Evolutionary conservation across 2,329 filamentous ascomycete genomes (phyloP).

Genomic region (Xylogone sp.): DNA sequence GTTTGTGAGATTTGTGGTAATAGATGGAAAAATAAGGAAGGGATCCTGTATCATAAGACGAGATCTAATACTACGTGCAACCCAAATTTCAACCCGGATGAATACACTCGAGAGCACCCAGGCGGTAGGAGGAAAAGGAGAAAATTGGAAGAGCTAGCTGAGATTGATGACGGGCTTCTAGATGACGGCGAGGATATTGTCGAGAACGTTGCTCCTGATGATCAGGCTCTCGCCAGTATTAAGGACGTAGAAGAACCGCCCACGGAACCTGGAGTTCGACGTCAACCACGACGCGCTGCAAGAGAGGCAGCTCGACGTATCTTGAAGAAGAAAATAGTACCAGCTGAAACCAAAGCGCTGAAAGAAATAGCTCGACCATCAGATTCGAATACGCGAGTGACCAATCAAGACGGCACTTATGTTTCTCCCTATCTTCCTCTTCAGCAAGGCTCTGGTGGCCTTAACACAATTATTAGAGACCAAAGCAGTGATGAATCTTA

Average conservation of each 20-base stretch:
- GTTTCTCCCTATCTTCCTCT: not conserved
- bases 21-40: conserved; percentile 27
- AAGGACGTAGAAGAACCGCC: not conserved
- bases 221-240: not conserved
- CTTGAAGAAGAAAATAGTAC: not conserved
- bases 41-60: conserved; percentile 27
- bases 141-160: not conserved
- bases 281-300: not conserved
- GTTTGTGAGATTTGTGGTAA: conserved; percentile 23
- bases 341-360: not conserved
- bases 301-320: not conserved
- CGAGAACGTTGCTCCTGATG: not conserved
- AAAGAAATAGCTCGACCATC: not conserved
- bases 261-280: not conserved
- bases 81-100: conserved; percentile 19
- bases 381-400: not conserved
- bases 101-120: not conserved
- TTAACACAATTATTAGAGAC: not conserved
- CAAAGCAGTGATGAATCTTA: not conserved
- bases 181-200: not conserved
- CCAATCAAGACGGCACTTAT: not conserved
- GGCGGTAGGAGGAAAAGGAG: conserved; percentile 3
- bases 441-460: not conserved
- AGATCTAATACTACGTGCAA: conserved; percentile 28
- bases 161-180: not conserved